Base-by-base conservation (phyloP, 2,329 filamentous ascomycete genomes). In the Geosmithia putterillii region DNA sequence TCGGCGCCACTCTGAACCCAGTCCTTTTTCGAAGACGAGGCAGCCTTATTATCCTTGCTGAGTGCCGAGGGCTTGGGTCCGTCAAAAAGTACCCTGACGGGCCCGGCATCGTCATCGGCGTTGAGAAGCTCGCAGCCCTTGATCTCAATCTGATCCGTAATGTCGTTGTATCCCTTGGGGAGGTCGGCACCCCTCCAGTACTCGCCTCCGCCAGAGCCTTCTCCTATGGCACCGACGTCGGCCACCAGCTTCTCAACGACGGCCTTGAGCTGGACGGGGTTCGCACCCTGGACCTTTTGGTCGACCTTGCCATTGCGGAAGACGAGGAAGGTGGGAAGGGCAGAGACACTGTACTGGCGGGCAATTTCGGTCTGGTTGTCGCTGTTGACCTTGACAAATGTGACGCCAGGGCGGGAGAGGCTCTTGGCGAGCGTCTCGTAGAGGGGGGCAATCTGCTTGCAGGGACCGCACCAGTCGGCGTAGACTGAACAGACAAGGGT, bases 1-100 rank as follows among this genome's bases (percentile, higher is more conserved):
- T 98, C 92, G 32, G 90, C 94, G 57, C 95, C 90, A 61, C 87
- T 95, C 70, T 95, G 86, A 19, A 96, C 81, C 82, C 86, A 96
- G 63, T 98, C 90, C 57, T 76, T 78, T 17, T 37, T 34, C 9
- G 37, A 23, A 44, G 50, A 49, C 22, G 67, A 60, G 28, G 28
- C 23, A 28, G 49, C 46, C 56, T 79, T 79, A 44, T 66, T 34
- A 9, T 38, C 73, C 54, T 79, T 77, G 41, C 63, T 60, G 44
- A 89, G 61, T 1, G 71, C 71, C 43, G 71, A 77, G 6, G 89
- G 89, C 61, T 82, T 79, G 45, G 69, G 65, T 4, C 54, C 51
- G n/a, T 81, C 79, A 57, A 96, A 88, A 17, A 96, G 69, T 8
- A 77, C 76, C 51, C 80, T 74, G 45, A 88, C 84, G 34, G 72